Conservation (phyloP, 306 rosid genomes). For the Canavalia ensiformis region DNA sequence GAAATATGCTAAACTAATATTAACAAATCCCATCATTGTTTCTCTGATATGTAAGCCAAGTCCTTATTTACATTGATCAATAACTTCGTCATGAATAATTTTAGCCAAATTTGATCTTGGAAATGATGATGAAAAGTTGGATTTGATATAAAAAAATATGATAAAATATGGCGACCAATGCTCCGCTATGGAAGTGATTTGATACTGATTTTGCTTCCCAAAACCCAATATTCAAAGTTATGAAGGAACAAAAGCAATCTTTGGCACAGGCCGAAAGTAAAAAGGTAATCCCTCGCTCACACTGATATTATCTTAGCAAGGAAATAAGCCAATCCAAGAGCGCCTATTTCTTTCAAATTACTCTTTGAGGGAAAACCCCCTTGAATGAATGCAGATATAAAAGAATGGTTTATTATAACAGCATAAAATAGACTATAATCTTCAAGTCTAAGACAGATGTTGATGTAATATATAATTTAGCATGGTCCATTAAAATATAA, state of each 20-base stretch:
- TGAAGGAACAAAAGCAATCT: not conserved
- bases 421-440: slow-evolving; percentile 31
- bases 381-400: not conserved
- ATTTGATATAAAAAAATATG: not conserved
- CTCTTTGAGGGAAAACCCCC: not conserved
- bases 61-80: not conserved
- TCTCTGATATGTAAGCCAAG: not conserved
- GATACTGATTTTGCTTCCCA: not conserved
- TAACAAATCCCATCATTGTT: too few species aligned
- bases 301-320: not conserved
- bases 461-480: slow-evolving; percentile 38
- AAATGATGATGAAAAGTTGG: not conserved
- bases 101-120: not conserved
- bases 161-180: too few species aligned
- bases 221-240: not conserved
- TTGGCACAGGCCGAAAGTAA: not conserved
- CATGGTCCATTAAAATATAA: slow-evolving; percentile 25
- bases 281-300: not conserved
- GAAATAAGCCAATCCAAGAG: not conserved
- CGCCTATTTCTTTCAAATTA: not conserved
- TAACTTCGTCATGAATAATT: not conserved
- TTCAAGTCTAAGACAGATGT: slow-evolving; percentile 17
- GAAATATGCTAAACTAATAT: too few species aligned
- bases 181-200: not conserved
- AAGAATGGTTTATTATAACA: slow-evolving; percentile 39